A percentile compares a stretch with the other conserved stretches of the same genome.
phyloP scores from a whole-genome alignment of 441 rosid species.

The Pelargonium fulgidum region DNA sequence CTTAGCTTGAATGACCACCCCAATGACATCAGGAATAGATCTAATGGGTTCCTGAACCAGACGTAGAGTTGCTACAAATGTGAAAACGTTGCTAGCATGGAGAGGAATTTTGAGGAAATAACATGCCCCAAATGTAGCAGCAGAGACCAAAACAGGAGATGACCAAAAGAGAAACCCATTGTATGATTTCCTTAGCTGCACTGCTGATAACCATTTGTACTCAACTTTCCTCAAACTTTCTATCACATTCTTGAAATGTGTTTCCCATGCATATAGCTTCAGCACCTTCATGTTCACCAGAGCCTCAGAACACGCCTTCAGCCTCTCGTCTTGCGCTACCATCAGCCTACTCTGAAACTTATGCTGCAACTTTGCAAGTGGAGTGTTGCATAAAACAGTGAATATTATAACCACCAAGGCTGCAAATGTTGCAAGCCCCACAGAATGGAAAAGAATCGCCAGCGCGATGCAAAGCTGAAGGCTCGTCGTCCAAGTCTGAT shows the following conservation, averaged over 20 bases:
- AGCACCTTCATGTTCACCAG: constrained; percentile 82
- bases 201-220: constrained; percentile 64
- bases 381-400: constrained; percentile 46
- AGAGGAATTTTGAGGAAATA: constrained; percentile 68
- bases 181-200: constrained; percentile 62
- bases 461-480: constrained; percentile 77
- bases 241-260: constrained; percentile 69
- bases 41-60: constrained; percentile 86
- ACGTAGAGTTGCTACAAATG: constrained; percentile 79
- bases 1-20: constrained; percentile 80
- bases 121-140: constrained; percentile 82
- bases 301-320: constrained; percentile 74
- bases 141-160: constrained; percentile 77
- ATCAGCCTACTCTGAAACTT: constrained; percentile 45
- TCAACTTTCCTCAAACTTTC: constrained; percentile 62
- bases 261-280: constrained; percentile 92
- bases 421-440: constrained; percentile 82
- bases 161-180: constrained; percentile 71
- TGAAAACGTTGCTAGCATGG: constrained; percentile 81
- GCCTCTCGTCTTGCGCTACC: constrained; percentile 73
- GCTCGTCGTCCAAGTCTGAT: constrained; percentile 90
- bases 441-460: constrained; percentile 62
- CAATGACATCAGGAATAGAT: constrained; percentile 82
- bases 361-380: constrained; percentile 20
- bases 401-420: constrained; percentile 59